Evolutionary conservation across 2,329 filamentous ascomycete species (phyloP).

Genomic region (Stenocarpella maydis): DNA sequence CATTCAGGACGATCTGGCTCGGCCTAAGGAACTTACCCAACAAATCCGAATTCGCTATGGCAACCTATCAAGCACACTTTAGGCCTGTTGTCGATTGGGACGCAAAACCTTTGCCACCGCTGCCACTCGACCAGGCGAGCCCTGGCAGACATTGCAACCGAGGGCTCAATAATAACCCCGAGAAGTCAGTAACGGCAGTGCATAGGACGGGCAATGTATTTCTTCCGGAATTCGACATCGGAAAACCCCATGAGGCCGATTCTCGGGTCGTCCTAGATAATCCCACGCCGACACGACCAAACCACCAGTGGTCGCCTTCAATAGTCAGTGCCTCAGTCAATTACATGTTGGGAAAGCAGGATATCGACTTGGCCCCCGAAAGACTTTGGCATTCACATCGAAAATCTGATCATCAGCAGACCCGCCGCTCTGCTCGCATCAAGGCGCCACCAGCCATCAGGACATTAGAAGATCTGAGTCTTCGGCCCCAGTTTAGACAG

Average conservation of each 20-base stretch:
- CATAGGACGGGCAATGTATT: conserved; percentile 10
- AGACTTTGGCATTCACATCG: background rate
- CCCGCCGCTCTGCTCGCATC: background rate
- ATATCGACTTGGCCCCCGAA: background rate
- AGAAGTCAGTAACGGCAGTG: background rate
- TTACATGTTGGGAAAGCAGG: too few relatives aligned
- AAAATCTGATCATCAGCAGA: background rate
- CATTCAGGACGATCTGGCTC: background rate
- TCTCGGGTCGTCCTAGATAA: too few relatives aligned
- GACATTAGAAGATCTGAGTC: conserved; percentile 1
- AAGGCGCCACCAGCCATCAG: background rate
- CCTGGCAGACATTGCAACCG: background rate
- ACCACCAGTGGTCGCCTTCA: background rate
- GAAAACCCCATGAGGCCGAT: background rate
- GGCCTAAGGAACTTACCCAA: background rate
- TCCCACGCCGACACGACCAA: background rate
- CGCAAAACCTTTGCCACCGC: conserved; percentile 14
- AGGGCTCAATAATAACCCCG: background rate
- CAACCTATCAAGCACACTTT: conserved; percentile 5
- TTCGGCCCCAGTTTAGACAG: background rate
- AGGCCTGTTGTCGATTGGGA: background rate
- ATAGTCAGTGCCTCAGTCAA: background rate
- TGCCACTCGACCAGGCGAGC: background rate
- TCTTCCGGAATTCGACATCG: background rate
- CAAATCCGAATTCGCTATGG: background rate